Evolutionary conservation across 2,329 filamentous ascomycete genomes (phyloP).

Genomic region (Aspergillus melleus): DNA sequence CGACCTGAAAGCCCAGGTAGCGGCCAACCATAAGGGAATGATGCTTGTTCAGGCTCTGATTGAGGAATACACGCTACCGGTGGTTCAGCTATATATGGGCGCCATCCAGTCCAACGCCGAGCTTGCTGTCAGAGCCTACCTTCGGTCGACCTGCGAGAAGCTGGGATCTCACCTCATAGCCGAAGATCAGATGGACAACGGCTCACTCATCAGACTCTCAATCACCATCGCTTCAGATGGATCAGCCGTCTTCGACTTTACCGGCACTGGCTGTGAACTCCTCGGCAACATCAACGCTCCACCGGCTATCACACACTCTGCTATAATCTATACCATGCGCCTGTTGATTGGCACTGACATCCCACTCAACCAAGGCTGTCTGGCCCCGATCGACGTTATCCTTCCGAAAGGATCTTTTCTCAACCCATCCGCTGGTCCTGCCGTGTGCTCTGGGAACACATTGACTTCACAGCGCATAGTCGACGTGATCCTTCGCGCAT

Average conservation of each 20-base stretch:
- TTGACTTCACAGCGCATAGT: slow-evolving; percentile 75
- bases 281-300: slow-evolving; percentile 74
- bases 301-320: slow-evolving; percentile 73
- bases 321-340: slow-evolving; percentile 78
- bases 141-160: slow-evolving; percentile 31
- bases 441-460: slow-evolving; percentile 77
- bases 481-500: slow-evolving; percentile 77
- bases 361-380: slow-evolving; percentile 78
- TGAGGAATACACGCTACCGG: slow-evolving; percentile 32
- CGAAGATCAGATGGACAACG: slow-evolving; percentile 80
- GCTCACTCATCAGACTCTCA: slow-evolving; percentile 71
- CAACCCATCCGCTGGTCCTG: slow-evolving; percentile 69
- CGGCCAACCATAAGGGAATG: slow-evolving; percentile 46
- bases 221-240: slow-evolving; percentile 71
- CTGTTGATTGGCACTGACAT: slow-evolving; percentile 76
- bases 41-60: slow-evolving; percentile 37
- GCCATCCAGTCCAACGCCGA: slow-evolving; percentile 69
- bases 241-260: slow-evolving; percentile 72
- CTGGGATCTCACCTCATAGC: slow-evolving; percentile 47
- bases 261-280: slow-evolving; percentile 74
- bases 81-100: slow-evolving; percentile 44
- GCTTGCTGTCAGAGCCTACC: slow-evolving; percentile 57
- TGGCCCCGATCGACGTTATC: slow-evolving; percentile 69
- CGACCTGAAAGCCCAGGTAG: slow-evolving; percentile 48
- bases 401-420: slow-evolving; percentile 73